Evolutionary conservation across 306 rosid species (phyloP), one percentile per base, ranked within the genome.

Genomic region (Mucuna pruriens): DNA sequence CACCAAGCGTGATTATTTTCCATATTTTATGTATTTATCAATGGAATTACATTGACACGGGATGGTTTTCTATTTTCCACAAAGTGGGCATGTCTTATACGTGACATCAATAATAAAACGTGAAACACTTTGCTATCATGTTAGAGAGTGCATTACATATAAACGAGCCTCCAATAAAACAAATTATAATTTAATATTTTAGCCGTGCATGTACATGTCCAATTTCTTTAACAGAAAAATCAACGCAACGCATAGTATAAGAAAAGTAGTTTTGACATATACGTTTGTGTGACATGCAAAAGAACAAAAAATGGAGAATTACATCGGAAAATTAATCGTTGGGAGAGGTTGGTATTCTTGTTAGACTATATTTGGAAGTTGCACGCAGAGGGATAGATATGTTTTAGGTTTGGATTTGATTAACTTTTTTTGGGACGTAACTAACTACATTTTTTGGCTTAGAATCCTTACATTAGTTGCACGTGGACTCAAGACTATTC

Each of bases 1-100:
- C 97, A 92, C 97, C 92, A 71, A 74, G 80, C 74, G 71, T 81
- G 57, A 73, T 58, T 23, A 25, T 60, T 77, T 76, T 77, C 58
- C 71, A 23, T 80, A 75, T 55, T 81, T 49, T 73, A 76, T 80
- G 63, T 74, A 66, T 64, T 80, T 68, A 70, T 61, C 6, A 71
- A 49, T 73, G 7, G 12, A 58, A 49, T 51, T 67, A 3, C 8
- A 39, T 74, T 31, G 36, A 46, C 57, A 46, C 13, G 65, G 46
- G 5, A 54, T 68, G 23, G n/a, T 7, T 3, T 17, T 48, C 42
- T 63, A 15, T 23, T 62, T 55, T 69, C 15, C 64, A 58, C 46
- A n/a, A 29, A 44, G 65, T 64, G 52, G 67, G 38, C 2, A 51
- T 71, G 66, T 48, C 67, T 68, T 46, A 22, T 70, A 61, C 57